Percentiles rank a stretch among this genome's conserved stretches.
Conservation (phyloP, 192 early-diverging fungal genomes). For the Gigaspora rosea region DNA sequence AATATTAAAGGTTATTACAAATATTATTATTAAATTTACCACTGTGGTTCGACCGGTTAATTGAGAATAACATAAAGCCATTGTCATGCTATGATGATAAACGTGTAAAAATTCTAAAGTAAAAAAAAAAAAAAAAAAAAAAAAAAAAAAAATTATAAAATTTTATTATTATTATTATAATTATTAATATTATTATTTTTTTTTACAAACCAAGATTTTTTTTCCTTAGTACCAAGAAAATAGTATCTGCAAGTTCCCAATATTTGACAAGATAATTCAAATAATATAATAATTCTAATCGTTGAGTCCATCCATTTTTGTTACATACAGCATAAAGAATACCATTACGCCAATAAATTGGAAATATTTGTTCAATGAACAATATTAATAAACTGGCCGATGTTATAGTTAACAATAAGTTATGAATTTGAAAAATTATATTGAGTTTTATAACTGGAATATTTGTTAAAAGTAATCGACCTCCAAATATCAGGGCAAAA, state of each 20-base stretch:
- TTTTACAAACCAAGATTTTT: slow-evolving; percentile 67
- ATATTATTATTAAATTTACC: slow-evolving; percentile 47
- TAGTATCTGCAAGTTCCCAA: slow-evolving; percentile 85
- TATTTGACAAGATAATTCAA: slow-evolving; percentile 93
- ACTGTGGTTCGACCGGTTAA: slow-evolving; percentile 73
- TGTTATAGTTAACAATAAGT: slow-evolving; percentile 69
- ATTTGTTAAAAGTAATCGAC: slow-evolving; percentile 68
- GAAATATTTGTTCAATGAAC: slow-evolving; percentile 75
- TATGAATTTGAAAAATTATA: slow-evolving; percentile 77
- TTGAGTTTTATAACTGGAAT: slow-evolving; percentile 70
- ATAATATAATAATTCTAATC: slow-evolving; percentile 82
- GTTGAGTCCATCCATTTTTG: slow-evolving; percentile 71
- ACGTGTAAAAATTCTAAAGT: slow-evolving; percentile 82
- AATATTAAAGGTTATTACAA: not conserved
- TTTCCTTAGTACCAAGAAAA: slow-evolving; percentile 84
- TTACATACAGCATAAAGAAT: slow-evolving; percentile 73
- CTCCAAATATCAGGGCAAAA: slow-evolving; percentile 79
- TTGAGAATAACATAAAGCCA: slow-evolving; percentile 84
- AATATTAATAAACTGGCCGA: slow-evolving; percentile 71
- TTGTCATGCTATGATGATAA: slow-evolving; percentile 91
- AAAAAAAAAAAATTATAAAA: too few relatives aligned
- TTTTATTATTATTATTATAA: too few relatives aligned
- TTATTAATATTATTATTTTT: slow-evolving; percentile 11
- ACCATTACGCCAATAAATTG: slow-evolving; percentile 69
- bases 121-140: not conserved